Conservation (phyloP, 2,329 filamentous ascomycete species). For the Fusarium devonianum region DNA sequence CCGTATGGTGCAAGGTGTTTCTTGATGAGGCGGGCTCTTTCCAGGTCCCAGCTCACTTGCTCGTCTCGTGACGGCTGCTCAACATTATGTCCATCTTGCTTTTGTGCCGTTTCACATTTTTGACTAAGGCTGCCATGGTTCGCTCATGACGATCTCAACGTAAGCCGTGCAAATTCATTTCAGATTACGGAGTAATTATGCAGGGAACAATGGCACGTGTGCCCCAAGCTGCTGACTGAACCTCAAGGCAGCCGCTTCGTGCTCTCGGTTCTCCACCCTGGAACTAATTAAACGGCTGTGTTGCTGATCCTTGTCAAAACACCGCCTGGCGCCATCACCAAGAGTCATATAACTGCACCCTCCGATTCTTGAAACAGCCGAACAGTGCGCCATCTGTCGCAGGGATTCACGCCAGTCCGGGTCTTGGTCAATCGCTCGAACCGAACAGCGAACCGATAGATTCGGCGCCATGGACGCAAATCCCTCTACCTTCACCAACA, state of each 20-base stretch:
- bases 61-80: too few species aligned
- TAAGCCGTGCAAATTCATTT: too few species aligned
- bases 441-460: slow-evolving; percentile 2
- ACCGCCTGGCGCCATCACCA: slow-evolving; percentile 20
- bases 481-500: slow-evolving; percentile 3
- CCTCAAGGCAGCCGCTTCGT: slow-evolving; percentile 20
- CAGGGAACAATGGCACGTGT: too few species aligned
- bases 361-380: slow-evolving; percentile 14
- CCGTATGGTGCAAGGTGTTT: too few species aligned
- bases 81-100: too few species aligned
- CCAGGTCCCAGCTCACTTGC: too few species aligned
- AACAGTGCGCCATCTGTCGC: slow-evolving; percentile 3
- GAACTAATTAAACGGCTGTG: slow-evolving; percentile 20
- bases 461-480: slow-evolving; percentile 26
- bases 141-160: too few species aligned
- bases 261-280: slow-evolving; percentile 14
- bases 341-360: slow-evolving; percentile 11
- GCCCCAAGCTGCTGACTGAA: slow-evolving; percentile 5
- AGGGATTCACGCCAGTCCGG: slow-evolving; percentile 1
- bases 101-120: too few species aligned
- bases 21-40: too few species aligned
- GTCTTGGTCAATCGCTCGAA: slow-evolving; percentile 1
- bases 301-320: slow-evolving; percentile 26
- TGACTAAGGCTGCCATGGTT: too few species aligned
- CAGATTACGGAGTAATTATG: too few species aligned